phyloP scores from a whole-genome alignment of 768 basidiomycete genomes.

The Clitopilus passeckerianus region DNA sequence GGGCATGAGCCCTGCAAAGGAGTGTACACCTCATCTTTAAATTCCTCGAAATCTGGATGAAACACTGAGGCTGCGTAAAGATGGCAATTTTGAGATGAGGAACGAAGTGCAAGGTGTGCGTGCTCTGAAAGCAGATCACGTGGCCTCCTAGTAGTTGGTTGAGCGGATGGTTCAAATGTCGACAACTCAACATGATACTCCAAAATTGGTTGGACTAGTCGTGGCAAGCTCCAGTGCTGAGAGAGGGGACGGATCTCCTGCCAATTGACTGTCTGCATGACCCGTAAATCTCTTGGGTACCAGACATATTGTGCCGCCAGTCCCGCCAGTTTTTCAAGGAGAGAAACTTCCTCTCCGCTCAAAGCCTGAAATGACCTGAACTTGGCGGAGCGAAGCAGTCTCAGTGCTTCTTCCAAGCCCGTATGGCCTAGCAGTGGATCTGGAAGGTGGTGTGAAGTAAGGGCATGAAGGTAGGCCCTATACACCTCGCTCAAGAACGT shows the following conservation, averaged over 20 bases:
- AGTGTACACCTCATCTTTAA: no score
- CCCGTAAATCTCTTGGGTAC: conserved; percentile 28
- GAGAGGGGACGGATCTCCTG: conserved; percentile 14
- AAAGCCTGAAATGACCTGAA: conserved; percentile 35
- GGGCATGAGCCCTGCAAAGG: no score
- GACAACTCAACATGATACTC: conserved; percentile 11
- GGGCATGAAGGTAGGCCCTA: conserved; percentile 37
- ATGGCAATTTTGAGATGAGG: no score
- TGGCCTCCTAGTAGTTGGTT: no score
- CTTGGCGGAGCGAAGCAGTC: conserved; percentile 28
- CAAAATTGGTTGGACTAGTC: conserved; percentile 20
- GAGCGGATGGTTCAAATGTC: no score
- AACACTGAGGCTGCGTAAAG: no score
- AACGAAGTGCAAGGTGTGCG: no score
- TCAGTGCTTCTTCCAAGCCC: conserved; percentile 39
- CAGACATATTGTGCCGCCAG: conserved; percentile 29
- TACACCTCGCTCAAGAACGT: conserved; percentile 24
- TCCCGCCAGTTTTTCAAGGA: conserved; percentile 25
- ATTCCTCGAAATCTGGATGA: no score
- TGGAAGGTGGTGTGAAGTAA: conserved; percentile 33
- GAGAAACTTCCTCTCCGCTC: conserved; percentile 15
- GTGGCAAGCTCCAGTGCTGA: conserved; percentile 26
- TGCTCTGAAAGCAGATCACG: no score
- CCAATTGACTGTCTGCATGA: conserved; percentile 39
- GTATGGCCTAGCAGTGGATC: conserved; percentile 40